A percentile compares a stretch with the other conserved stretches of the same genome.
Evolutionary conservation across 257 asterid species (phyloP).

Genomic region (Leonotis leonurus): DNA sequence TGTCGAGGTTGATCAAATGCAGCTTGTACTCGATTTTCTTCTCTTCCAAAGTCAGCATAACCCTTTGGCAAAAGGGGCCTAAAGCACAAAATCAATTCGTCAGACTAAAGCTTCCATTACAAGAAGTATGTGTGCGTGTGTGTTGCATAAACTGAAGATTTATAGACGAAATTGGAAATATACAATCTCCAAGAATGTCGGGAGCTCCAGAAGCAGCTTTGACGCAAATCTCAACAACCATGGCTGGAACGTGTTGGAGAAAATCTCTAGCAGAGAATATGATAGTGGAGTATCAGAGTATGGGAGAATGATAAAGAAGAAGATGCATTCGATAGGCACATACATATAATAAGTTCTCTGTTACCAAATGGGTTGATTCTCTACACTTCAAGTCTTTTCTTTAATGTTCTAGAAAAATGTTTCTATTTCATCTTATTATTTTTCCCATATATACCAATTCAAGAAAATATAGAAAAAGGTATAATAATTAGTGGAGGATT

Average conservation of each 20-base stretch:
- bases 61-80: conserved; percentile 87
- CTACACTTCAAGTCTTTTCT: too few species aligned
- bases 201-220: conserved; percentile 74
- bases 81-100: neutral
- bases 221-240: conserved; percentile 70
- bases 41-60: conserved; percentile 55
- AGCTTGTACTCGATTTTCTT: conserved; percentile 56
- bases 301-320: neutral
- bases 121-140: too few species aligned
- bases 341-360: too few species aligned
- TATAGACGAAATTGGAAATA: neutral
- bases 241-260: neutral
- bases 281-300: neutral
- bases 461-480: too few species aligned
- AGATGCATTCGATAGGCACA: too few species aligned
- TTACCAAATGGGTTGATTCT: too few species aligned
- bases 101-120: neutral
- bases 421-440: too few species aligned
- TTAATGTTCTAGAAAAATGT: too few species aligned
- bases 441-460: too few species aligned
- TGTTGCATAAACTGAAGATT: neutral
- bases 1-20: conserved; percentile 40
- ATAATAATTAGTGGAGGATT: too few species aligned
- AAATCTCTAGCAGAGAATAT: neutral
- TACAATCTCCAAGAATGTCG: conserved; percentile 66